Percentiles rank a stretch among this genome's conserved stretches.
Conservation (phyloP, 2,329 filamentous ascomycete species). For the Fusarium penzigii region DNA sequence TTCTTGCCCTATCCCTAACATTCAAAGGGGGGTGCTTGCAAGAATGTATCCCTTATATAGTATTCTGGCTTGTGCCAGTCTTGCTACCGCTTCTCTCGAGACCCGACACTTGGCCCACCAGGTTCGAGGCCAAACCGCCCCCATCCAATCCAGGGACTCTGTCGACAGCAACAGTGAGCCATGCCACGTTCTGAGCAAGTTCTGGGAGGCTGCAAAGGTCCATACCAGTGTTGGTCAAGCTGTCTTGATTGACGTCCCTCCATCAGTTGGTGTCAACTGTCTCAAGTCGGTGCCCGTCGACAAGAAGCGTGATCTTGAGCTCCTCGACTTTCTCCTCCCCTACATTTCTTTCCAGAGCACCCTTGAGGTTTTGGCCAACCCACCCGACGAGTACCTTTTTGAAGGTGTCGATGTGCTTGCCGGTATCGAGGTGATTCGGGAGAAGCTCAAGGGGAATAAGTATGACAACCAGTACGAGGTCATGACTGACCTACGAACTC, state of each 20-base stretch:
- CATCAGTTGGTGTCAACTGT: conserved; percentile 23
- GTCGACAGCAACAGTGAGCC: conserved; percentile 12
- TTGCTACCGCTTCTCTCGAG: conserved; percentile 20
- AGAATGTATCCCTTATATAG: conserved; percentile 19
- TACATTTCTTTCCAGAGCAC: conserved; percentile 24
- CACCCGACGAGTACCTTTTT: conserved; percentile 25
- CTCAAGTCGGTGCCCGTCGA: conserved; percentile 28
- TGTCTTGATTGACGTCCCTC: conserved; percentile 14
- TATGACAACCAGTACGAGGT: conserved; percentile 26
- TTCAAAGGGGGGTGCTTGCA: neutral
- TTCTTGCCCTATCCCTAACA: too few species aligned
- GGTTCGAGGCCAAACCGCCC: conserved; percentile 14
- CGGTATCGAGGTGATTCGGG: conserved; percentile 18
- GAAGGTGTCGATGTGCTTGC: conserved; percentile 24
- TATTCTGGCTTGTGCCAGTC: conserved; percentile 21
- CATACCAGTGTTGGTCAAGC: conserved; percentile 2
- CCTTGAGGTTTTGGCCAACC: conserved; percentile 23
- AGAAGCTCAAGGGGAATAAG: conserved; percentile 14
- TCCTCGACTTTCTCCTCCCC: conserved; percentile 24
- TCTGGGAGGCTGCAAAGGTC: conserved; percentile 12
- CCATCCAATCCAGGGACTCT: conserved; percentile 17
- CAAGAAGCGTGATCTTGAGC: conserved; percentile 24
- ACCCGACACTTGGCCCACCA: conserved; percentile 23
- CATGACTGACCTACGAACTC: conserved; percentile 23
- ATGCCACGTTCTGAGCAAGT: conserved; percentile 19